A percentile compares a stretch with the other conserved stretches of the same genome.
Conservation (phyloP, 2,329 filamentous ascomycete genomes). For the Trichoderma sp. region DNA sequence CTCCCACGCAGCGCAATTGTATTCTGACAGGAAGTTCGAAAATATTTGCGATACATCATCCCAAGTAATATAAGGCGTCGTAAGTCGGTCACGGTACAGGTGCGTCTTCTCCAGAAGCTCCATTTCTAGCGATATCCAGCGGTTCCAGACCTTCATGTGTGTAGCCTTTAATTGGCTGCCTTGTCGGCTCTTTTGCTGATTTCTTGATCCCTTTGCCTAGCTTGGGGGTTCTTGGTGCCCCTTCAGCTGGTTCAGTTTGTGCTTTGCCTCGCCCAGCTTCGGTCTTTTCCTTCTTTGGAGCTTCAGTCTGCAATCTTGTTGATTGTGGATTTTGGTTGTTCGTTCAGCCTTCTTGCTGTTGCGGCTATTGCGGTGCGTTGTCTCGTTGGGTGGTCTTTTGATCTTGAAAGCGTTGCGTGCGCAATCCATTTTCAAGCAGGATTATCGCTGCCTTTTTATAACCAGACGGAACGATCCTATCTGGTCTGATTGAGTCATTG, state of each 20-base stretch:
- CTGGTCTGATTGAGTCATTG: background rate
- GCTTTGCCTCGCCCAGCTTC: background rate
- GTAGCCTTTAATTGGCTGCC: background rate
- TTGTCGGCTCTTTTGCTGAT: background rate
- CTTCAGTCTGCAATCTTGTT: background rate
- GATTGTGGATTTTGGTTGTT: background rate
- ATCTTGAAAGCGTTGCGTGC: background rate
- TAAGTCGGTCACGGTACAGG: conserved; percentile 68
- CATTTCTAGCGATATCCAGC: conserved; percentile 70
- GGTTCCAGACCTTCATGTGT: conserved; percentile 60
- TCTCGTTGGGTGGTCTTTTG: background rate
- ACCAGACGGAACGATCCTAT: background rate
- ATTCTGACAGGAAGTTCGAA: conserved; percentile 70
- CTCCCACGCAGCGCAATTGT: conserved; percentile 69
- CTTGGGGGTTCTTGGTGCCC: background rate
- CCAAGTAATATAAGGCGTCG: conserved; percentile 70
- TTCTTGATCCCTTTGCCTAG: background rate
- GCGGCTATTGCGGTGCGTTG: background rate
- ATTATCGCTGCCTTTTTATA: background rate
- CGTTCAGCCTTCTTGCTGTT: background rate
- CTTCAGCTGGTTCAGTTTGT: background rate
- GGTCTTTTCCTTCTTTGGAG: background rate
- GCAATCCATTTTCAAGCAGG: background rate
- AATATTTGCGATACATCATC: conserved; percentile 72
- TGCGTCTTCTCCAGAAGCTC: conserved; percentile 62